Base-by-base conservation (phyloP, 2,329 filamentous ascomycete genomes). In the Claviceps arundinis region DNA sequence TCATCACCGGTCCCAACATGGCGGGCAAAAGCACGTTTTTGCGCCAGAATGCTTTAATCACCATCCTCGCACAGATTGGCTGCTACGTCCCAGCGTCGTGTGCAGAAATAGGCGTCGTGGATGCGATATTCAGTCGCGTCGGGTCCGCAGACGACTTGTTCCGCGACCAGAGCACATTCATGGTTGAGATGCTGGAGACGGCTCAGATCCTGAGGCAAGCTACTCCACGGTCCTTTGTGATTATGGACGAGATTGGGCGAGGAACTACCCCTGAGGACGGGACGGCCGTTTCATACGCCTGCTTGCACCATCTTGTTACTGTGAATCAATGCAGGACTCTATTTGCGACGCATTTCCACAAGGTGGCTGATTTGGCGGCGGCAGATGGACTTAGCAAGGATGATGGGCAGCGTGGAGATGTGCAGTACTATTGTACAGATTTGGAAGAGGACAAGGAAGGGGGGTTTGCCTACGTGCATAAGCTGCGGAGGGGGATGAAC, bases 111-210 rank as follows among this genome's bases (percentile, higher is more conserved):
- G 90, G 91, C 1, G 75, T 98, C 44, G 89, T 96, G n/a, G 93
- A 98, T 69, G 89, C 91, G 61, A 85, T 98, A 51, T 97, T 95
- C 72, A 93, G 85, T 63, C 87, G 93, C 64, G 85, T 94, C 22
- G 93, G 93, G 1, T 94, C 89, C 1, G 93, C 91, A 1, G 94
- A 98, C 66, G 91, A 95, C 64, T 75, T 98, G n/a, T 96, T 87
- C 70, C 81, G 82, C 49, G 87, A 95, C 70, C 90, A 97, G 67
- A 95, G 89, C 50, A 98, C 94, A 0, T 98, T 98, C 68, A 97
- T 98, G 93, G 89, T 97, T 1, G 93, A 98, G 70, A 98, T 98
- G 93, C 77, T 96, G 2, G 93, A 98, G 69, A 95, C 93, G 19
- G 90, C 91, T 1, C 78, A 85, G 26, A 98, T 98, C 50, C 76